Percentiles rank a stretch among this genome's conserved stretches.
These are phyloP conservation scores for Zymoseptoria brevis DNA, from an alignment of 2,329 filamentous ascomycete species.

Conservation along the genomic window DNA sequence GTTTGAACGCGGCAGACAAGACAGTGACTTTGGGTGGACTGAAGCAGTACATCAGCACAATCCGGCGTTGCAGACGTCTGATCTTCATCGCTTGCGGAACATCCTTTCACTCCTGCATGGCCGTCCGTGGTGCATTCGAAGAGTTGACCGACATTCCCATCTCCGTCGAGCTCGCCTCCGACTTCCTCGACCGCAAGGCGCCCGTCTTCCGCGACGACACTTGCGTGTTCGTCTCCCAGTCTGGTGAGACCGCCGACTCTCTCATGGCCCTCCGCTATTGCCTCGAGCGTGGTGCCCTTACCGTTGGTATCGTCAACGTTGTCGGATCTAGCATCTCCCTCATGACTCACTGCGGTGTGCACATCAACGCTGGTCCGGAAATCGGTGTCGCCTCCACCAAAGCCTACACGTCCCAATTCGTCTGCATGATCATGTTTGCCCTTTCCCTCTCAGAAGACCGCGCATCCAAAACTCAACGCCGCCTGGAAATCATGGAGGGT, in stretches of 20 bases:
- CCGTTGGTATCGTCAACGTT: slow-evolving; percentile 96
- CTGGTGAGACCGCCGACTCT: slow-evolving; percentile 95
- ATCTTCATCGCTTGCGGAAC: slow-evolving; percentile 99
- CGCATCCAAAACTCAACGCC: slow-evolving; percentile 83
- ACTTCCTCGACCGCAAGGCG: slow-evolving; percentile 93
- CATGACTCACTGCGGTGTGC: slow-evolving; percentile 98
- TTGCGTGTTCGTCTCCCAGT: slow-evolving; percentile 97
- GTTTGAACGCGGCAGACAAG: slow-evolving; percentile 88
- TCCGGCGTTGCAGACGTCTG: slow-evolving; percentile 90
- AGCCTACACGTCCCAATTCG: slow-evolving; percentile 98
- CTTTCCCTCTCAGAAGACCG: slow-evolving; percentile 93
- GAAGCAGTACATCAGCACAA: slow-evolving; percentile 91
- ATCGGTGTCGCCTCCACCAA: slow-evolving; percentile 99
- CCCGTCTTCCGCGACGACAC: slow-evolving; percentile 99
- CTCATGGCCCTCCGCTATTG: slow-evolving; percentile 96
- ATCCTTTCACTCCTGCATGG: slow-evolving; percentile 98
- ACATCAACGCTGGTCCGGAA: slow-evolving; percentile 97
- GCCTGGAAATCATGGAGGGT: slow-evolving; percentile 94
- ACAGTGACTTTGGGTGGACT: slow-evolving; percentile 91
- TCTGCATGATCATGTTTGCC: slow-evolving; percentile 99
- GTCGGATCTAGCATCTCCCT: slow-evolving; percentile 98
- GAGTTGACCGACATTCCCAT: slow-evolving; percentile 98
- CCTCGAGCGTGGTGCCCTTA: slow-evolving; percentile 91
- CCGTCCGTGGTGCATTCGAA: slow-evolving; percentile 94
- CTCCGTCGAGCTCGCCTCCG: slow-evolving; percentile 89